Base-by-base conservation (phyloP, 2,329 filamentous ascomycete genomes). In the Proliferodiscus dingleyae region DNA sequence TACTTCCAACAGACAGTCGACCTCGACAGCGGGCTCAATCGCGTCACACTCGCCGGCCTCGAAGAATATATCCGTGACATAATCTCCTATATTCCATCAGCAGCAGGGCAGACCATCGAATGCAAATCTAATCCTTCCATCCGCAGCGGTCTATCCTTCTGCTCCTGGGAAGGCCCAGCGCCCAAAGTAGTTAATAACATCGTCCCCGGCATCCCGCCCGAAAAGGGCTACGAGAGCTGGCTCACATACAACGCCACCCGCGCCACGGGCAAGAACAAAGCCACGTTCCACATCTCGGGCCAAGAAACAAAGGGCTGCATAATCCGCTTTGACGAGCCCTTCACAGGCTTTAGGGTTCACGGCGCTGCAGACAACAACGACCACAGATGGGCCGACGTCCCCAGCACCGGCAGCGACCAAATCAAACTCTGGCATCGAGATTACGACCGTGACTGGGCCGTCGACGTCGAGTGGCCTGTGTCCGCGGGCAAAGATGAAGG, bases 1-100 rank as follows among this genome's bases (percentile, higher is more conserved):
- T 94, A 83, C 66, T 96, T 97, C 64, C 72, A 87, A 40, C 90
- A 98, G 63, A 78, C 78, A 8, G 72, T 96, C 38, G 79, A 95
- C 54, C 75, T 95, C 8, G 85, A 87, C 54, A 79, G 74, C 3
- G 82, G 83, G n/a, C 69, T 74, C 11, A 88, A 89, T 54, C 71
- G 69, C 2, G 85, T 90, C 32, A 80, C 79, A 26, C 70, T 95
- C 7, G 75, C 73, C 0, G 89, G 89, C 0, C 64, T 89, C 2
- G 72, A 80, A 52, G 72, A 79, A 3, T 94, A 81, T 62, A 68
- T 93, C 1, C 71, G 77, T 10, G 68, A 77, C 26, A 80, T 91
- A 37, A 78, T 93, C 46, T 68, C 71, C 6, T 73, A 80, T 13
- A 67, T 96, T 21, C 89, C 90, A 4, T 86, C 83, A 30, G 78